Evolutionary conservation across 352 stramenopile species (phyloP).

Genomic region (Globisporangium perplexum): DNA sequence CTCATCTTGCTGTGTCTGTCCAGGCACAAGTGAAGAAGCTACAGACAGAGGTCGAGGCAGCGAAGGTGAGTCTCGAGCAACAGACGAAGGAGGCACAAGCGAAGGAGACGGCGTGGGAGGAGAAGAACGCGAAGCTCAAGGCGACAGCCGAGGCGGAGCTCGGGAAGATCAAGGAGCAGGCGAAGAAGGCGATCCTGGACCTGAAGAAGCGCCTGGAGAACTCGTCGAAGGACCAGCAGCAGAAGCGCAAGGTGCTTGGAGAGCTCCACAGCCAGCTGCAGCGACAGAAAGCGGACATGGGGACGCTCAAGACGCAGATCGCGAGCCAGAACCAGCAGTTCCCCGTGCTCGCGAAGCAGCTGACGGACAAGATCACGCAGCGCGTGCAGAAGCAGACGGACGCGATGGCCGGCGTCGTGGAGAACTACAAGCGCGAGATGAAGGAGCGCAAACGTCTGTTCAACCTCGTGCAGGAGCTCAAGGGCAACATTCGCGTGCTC

Average conservation of each 20-base stretch:
- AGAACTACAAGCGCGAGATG: constrained; percentile 88
- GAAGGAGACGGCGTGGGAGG: constrained; percentile 49
- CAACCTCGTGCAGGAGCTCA: constrained; percentile 94
- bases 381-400: constrained; percentile 69
- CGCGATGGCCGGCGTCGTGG: constrained; percentile 78
- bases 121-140: constrained; percentile 77
- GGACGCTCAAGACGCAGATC: constrained; percentile 48
- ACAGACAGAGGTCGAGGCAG: constrained; percentile 24
- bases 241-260: constrained; percentile 38
- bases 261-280: constrained; percentile 35
- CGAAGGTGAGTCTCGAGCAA: constrained; percentile 44
- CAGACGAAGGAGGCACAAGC: constrained; percentile 33
- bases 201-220: constrained; percentile 72
- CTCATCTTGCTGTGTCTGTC: background rate
- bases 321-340: constrained; percentile 47
- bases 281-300: constrained; percentile 53
- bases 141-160: constrained; percentile 65
- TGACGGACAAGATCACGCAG: constrained; percentile 66
- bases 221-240: constrained; percentile 50
- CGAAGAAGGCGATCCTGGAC: constrained; percentile 83
- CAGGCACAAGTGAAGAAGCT: constrained; percentile 39
- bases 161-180: constrained; percentile 83
- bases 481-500: constrained; percentile 97
- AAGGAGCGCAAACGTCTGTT: constrained; percentile 91
- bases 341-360: constrained; percentile 51